Conservation (phyloP, 495 filamentous ascomycete species). For the Letharia lupina region DNA sequence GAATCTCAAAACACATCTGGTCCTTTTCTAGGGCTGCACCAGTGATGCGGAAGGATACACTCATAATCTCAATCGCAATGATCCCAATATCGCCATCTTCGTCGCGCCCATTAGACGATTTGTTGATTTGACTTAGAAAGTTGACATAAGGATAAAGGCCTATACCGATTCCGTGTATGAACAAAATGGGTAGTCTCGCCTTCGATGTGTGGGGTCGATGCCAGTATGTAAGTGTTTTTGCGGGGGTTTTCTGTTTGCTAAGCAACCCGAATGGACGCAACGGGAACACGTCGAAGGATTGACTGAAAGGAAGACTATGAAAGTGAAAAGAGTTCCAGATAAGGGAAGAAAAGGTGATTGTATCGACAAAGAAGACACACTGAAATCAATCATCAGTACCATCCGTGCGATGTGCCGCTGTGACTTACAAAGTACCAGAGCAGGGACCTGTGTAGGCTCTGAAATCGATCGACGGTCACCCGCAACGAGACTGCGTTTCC, state of each 20-base stretch:
- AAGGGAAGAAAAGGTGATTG: conserved; percentile 38
- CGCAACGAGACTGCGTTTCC: conserved; percentile 47
- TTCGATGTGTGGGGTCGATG: conserved; percentile 51
- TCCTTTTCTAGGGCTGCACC: conserved; percentile 35
- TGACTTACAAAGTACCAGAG: conserved; percentile 52
- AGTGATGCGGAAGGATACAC: conserved; percentile 54
- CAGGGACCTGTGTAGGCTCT: conserved; percentile 52
- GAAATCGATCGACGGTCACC: conserved; percentile 55
- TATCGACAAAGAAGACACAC: conserved; percentile 39
- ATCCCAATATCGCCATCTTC: conserved; percentile 45
- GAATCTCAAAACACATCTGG: conserved; percentile 45
- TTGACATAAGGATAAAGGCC: conserved; percentile 53
- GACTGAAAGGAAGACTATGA: conserved; percentile 28
- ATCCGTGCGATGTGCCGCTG: conserved; percentile 21
- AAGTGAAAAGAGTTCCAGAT: conserved; percentile 35
- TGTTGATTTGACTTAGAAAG: conserved; percentile 46
- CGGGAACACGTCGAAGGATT: conserved; percentile 42
- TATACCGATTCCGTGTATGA: conserved; percentile 65
- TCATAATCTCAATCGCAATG: conserved; percentile 56
- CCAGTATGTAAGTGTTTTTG: conserved; percentile 52
- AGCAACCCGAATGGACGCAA: conserved; percentile 43
- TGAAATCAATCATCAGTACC: conserved; percentile 10
- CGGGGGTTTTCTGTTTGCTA: conserved; percentile 34
- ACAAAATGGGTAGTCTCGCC: conserved; percentile 48
- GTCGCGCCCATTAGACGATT: conserved; percentile 11